These are phyloP conservation scores for Monilinia fructigena DNA, from an alignment of 2,329 filamentous ascomycete species.

Conservation along the genomic window DNA sequence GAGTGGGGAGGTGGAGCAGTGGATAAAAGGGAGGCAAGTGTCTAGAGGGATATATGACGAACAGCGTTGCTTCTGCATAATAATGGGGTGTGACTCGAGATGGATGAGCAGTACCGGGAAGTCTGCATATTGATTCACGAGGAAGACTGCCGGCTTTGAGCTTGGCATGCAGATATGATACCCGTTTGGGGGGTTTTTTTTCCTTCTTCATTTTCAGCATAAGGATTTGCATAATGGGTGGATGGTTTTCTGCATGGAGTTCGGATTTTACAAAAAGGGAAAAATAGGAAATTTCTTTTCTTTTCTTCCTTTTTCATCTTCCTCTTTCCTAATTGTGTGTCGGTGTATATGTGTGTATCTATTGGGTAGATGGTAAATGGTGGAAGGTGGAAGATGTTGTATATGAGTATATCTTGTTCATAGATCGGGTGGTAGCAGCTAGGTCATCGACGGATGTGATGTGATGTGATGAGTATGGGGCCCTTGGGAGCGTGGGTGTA, in stretches of 20 bases:
- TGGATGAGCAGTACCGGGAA: too few species aligned
- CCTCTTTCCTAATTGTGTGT: not conserved
- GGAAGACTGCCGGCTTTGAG: not conserved
- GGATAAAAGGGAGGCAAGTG: not conserved
- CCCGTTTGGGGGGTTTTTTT: not conserved
- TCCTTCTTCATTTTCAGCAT: not conserved
- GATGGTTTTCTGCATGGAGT: not conserved
- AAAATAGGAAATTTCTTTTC: not conserved
- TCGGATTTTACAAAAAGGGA: not conserved
- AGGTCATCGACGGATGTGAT: too few species aligned
- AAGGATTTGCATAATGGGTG: not conserved
- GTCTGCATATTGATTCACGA: not conserved
- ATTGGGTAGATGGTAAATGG: not conserved
- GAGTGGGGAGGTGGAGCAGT: not conserved
- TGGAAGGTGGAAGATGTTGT: not conserved
- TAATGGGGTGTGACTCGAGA: not conserved
- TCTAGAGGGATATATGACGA: not conserved
- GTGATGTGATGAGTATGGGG: too few species aligned
- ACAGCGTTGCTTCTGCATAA: conserved; percentile 2
- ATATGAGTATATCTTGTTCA: not conserved
- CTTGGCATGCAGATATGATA: conserved; percentile 4
- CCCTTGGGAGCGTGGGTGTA: too few species aligned
- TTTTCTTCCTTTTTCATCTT: not conserved
- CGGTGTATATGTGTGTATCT: not conserved
- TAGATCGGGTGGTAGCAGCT: too few species aligned